Evolutionary conservation across 176 grass and related monocot species (phyloP).

Genomic region (Oryza nivara): DNA sequence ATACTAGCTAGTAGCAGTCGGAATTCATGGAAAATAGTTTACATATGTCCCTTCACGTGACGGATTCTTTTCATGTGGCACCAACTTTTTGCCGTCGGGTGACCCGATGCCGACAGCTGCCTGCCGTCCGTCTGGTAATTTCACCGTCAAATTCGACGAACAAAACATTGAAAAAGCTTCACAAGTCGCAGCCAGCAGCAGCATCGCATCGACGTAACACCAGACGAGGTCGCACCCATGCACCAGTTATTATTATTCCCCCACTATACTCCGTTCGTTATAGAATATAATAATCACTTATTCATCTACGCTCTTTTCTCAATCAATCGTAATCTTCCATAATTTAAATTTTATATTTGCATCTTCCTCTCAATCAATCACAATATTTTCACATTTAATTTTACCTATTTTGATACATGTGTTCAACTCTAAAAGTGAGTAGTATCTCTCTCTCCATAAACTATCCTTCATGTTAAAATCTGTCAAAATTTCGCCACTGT

Average conservation of each 20-base stretch:
- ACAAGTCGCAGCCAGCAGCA: background rate
- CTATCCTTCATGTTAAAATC: background rate
- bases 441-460: too few species aligned
- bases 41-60: slow-evolving; percentile 24
- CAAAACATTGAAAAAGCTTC: background rate
- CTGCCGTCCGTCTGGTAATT: background rate
- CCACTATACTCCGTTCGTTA: background rate
- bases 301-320: too few species aligned
- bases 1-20: too few species aligned
- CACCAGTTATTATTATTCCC: background rate
- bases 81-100: slow-evolving; percentile 23
- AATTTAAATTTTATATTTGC: too few species aligned
- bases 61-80: slow-evolving; percentile 12
- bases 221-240: slow-evolving; percentile 23
- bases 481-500: too few species aligned
- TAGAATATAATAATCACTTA: too few species aligned
- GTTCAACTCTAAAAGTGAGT: too few species aligned
- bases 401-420: too few species aligned
- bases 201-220: slow-evolving; percentile 11
- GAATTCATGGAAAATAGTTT: background rate
- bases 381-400: too few species aligned
- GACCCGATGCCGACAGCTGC: slow-evolving; percentile 24
- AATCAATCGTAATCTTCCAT: too few species aligned
- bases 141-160: background rate
- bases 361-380: too few species aligned